These are phyloP conservation scores for Flaveria bidentis DNA, from an alignment of 129 eudicot genomes.

Conservation along the genomic window DNA sequence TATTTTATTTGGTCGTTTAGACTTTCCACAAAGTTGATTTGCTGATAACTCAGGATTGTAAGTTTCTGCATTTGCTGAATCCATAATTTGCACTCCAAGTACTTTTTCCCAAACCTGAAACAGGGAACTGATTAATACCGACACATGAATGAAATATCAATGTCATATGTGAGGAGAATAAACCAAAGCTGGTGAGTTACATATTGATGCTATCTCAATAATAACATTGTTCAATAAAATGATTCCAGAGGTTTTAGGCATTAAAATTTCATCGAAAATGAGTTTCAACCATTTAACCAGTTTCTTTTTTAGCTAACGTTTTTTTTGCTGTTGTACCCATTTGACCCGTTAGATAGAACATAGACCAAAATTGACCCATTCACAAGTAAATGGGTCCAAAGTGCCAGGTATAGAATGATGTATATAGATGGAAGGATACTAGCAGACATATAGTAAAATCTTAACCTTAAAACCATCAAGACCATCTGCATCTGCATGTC, in stretches of 20 bases:
- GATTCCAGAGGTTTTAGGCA: not conserved
- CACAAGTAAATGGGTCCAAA: not conserved
- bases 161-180: constrained; percentile 14
- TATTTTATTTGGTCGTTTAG: constrained; percentile 54
- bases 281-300: not conserved
- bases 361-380: not conserved
- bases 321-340: not conserved
- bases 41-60: constrained; percentile 82
- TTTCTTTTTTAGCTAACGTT: not conserved
- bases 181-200: not conserved
- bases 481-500: constrained; percentile 47
- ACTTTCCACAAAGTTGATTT: constrained; percentile 41
- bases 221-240: not conserved
- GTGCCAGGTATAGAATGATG: not conserved
- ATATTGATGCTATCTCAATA: not conserved
- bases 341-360: not conserved
- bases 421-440: not conserved
- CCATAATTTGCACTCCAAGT: constrained; percentile 65
- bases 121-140: constrained; percentile 14
- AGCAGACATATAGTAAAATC: not conserved
- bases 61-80: constrained; percentile 72
- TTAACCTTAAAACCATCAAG: constrained; percentile 65
- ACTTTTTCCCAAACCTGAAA: constrained; percentile 82
- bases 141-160: constrained; percentile 1
- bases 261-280: not conserved